phyloP scores from a whole-genome alignment of 2,329 filamentous ascomycete species.

The Dothistroma pini region DNA sequence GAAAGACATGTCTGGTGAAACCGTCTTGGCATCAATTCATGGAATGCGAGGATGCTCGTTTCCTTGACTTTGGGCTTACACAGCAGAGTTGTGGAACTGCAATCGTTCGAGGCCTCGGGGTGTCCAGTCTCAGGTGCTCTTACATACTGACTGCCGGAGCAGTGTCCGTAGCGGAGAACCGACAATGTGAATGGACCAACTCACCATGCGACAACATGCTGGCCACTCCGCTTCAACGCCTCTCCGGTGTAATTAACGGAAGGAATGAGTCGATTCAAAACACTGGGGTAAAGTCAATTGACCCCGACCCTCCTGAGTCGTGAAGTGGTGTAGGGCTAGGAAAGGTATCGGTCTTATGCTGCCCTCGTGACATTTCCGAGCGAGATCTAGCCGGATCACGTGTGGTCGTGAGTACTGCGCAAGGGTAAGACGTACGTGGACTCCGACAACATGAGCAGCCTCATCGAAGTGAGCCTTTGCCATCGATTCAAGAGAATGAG shows the following conservation, averaged over 20 bases:
- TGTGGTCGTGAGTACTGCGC: no score
- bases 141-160: no score
- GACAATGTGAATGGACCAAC: not conserved
- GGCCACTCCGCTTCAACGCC: not conserved
- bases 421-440: no score
- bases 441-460: no score
- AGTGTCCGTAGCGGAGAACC: not conserved
- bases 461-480: no score
- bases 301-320: no score
- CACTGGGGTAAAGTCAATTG: no score
- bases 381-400: not conserved
- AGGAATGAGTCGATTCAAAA: not conserved
- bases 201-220: not conserved
- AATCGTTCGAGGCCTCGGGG: not conserved
- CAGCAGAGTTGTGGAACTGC: not conserved
- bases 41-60: not conserved
- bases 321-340: not conserved
- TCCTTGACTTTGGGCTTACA: not conserved
- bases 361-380: not conserved
- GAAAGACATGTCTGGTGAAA: conserved; percentile 32
- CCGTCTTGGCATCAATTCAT: not conserved
- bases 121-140: no score
- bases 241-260: not conserved
- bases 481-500: no score
- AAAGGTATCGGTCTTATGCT: not conserved